Base-by-base conservation (phyloP, 2,329 filamentous ascomycete genomes). In the Zymoseptoria tritici region DNA sequence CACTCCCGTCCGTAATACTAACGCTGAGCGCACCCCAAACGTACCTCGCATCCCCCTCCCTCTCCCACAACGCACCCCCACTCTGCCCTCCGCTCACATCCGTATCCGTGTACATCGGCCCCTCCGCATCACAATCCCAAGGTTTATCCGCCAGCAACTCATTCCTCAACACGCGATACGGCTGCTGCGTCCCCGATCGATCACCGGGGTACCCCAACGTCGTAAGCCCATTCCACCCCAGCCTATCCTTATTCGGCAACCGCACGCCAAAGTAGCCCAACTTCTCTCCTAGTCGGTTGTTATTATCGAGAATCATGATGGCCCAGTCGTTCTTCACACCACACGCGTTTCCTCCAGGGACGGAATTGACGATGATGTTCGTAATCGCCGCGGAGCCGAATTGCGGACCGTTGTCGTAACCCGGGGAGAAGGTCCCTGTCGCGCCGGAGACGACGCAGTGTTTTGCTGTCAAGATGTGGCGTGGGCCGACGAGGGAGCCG, bases 241-340 rank as follows among this genome's bases (percentile, higher is more conserved):
- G 22, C 2, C 49, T 19, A 19, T 19, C 42, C 3, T 51, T 46
- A 29, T 62, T 51, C 3, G 60, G 57, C 4, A 62, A 36, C 16
- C 55, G 31, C 11, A 52, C 60, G n/a, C 60, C 60, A 26, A 62
- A 62, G 22, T 53, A 62, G 6, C 60, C 60, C 11, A 59, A 21
- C 26, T 57, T 58, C 52, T 57, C 54, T 9, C 60, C 60, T 2
- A 62, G 16, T 2, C 57, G 22, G 21, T 57, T 24, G 4, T 16
- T 16, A n/a, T 46, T n/a, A 31, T 59, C 52, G 11, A 62, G 52
- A 9, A 62, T 55, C 42, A 62, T 42, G 16, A 62, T 42, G 2
- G 58, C 58, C 60, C 60, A 62, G 52, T 62, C 60, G n/a, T 55
- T 56, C 22, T 59, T 62, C 46, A 52, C 57, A 11, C 60, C 60